Base-by-base conservation (phyloP, 805 yeast species). In the Yamadazyma kitorensis region DNA sequence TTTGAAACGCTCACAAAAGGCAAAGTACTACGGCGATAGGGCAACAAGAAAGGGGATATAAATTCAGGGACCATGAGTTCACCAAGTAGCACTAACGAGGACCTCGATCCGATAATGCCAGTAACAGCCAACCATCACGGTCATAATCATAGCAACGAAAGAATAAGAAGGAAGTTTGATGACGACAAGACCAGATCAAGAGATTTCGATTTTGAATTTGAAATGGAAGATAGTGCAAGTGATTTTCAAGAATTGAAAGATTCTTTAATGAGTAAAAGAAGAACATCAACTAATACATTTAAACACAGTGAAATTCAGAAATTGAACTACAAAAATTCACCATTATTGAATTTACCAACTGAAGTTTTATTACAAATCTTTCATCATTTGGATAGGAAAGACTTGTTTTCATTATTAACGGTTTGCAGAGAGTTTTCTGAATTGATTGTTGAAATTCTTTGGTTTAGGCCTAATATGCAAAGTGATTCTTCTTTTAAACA, bases 391-490 rank as follows among this genome's bases (percentile, higher is more conserved):
- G 77, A 71, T 30, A 70, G 82, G 26, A 76, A 72, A 44, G 88
- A 82, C 47, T 61, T 80, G 39, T 78, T 76, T 17, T 67, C 77
- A 10, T 58, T 82, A 15, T 62, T 86, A 41, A 69, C 86, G 1
- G 89, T 86, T 6, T 88, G 95, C 59, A 79, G 77, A 48, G 74
- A 79, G 41, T 88, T 95, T 83, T 84, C 88, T 8, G 75, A 78
- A 45, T 66, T 85, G 26, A 78, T 85, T 10, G 78, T 87, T 8
- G 95, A 86, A 49, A 69, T 82, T 26, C 64, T 89, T 19, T 89
- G 96, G 94, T 85, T 86, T 53, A 74, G 98, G 39, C 96, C 97
- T 3, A 76, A 75, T 27, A 70, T 86, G 57, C 75, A 72, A 41
- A 67, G 69, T 40, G 70, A 67, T 29, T 39, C 54, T 2, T 67